Conservation (phyloP, 2,329 filamentous ascomycete genomes). For the Alternaria sp. region DNA sequence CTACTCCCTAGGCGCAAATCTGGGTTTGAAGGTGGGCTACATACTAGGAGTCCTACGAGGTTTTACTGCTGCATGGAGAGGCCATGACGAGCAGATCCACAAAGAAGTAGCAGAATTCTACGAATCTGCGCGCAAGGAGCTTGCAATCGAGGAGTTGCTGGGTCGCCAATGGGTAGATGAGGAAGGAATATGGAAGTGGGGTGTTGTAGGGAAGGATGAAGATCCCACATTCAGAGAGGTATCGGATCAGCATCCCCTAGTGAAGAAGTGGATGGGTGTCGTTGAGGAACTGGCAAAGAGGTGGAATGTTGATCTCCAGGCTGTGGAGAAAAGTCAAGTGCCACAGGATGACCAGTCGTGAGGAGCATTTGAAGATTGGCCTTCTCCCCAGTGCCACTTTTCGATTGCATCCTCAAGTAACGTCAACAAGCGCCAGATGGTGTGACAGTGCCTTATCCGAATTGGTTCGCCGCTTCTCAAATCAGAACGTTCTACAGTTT, state of each 20-base stretch:
- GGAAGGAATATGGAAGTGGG: conserved; percentile 76
- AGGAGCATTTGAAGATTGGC: neutral
- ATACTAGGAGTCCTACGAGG: conserved; percentile 82
- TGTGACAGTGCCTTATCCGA: neutral
- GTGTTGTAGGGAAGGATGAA: conserved; percentile 54
- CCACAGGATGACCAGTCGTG: conserved; percentile 43
- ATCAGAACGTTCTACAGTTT: neutral
- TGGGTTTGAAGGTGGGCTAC: conserved; percentile 78
- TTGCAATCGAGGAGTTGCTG: conserved; percentile 71
- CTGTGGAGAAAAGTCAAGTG: conserved; percentile 48
- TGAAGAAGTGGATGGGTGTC: conserved; percentile 67
- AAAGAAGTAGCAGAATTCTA: conserved; percentile 44
- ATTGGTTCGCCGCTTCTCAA: neutral
- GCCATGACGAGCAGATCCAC: conserved; percentile 33
- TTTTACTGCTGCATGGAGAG: conserved; percentile 61
- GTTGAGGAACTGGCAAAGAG: conserved; percentile 54
- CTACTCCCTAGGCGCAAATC: conserved; percentile 80
- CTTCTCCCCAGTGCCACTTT: neutral
- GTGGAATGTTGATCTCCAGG: conserved; percentile 52
- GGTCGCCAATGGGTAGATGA: conserved; percentile 70
- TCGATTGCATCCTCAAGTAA: neutral
- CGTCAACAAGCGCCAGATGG: neutral
- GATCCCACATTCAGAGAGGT: conserved; percentile 56
- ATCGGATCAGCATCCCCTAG: conserved; percentile 71
- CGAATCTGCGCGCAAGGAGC: conserved; percentile 62